Evolutionary conservation across 768 basidiomycete species (phyloP), one percentile per base, ranked within the genome.

Genomic region (Termitomyces sp.): DNA sequence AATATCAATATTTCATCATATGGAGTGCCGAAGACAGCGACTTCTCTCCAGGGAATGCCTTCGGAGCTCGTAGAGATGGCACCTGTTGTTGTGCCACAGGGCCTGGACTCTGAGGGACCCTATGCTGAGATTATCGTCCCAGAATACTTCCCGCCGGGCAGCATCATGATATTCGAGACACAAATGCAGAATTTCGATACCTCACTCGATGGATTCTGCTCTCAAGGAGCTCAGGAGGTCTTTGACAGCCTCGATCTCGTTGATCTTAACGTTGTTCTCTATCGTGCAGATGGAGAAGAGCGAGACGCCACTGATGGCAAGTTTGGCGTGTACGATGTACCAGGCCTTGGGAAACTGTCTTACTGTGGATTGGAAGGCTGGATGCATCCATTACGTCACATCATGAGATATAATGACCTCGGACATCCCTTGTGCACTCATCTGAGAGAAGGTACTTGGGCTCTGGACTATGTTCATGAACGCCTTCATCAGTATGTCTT

Each of bases 361-460:
- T 99, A 98, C 71, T 98, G 95, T 65, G 97, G 97, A 18, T 70
- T 98, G 52, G 93, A 98, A 66, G 97, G 97, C 1, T 99, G 95
- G 94, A 98, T 99, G 94, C 83, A 87, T 63, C 86, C 86, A 0
- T 75, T 98, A 55, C 80, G 84, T 40, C 84, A 84, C 63, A 85
- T 98, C 69, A 94, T 94, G 84, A 78, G 79, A 62, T 81, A 85
- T 66, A 98, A 98, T 70, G 94, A 99, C 68, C 80, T 98, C 3
- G 97, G 97, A 0, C 94, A 98, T 70, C 82, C 93, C 1, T 77
- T 99, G 4, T 96, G 93, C 65, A 86, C 76, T 3, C 92, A 98
- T 72, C 71, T 98, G 57, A 82, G 97, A 58, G 80, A 88, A 30
- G 97, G 97, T 7, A 79, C 79, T 16, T 98, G 97, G 97, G 90